A percentile compares a stretch with the other conserved stretches of the same genome.
Conservation (phyloP, 495 filamentous ascomycete species). For the Penicillium coffeae region DNA sequence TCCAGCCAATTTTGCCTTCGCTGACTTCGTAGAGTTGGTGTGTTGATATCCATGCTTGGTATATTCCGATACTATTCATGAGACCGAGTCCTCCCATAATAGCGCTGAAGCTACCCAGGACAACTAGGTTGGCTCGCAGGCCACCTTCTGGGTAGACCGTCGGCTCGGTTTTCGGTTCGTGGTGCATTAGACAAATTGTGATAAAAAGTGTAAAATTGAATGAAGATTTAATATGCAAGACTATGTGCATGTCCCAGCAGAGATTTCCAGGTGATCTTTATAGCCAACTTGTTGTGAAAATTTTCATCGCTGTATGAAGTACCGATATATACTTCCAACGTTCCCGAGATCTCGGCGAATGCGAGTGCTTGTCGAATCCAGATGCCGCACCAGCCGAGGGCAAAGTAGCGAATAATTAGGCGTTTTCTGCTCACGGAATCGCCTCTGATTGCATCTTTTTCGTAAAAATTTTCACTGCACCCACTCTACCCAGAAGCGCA, state of each 20-base stretch:
- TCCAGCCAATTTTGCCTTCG: slow-evolving; percentile 62
- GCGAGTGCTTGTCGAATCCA: no score
- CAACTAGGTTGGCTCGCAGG: slow-evolving; percentile 66
- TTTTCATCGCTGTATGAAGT: not conserved
- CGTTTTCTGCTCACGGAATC: no score
- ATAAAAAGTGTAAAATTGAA: no score
- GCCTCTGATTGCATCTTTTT: no score
- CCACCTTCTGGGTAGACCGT: slow-evolving; percentile 67
- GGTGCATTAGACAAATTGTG: no score
- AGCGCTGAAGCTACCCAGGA: slow-evolving; percentile 69
- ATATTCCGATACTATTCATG: slow-evolving; percentile 70
- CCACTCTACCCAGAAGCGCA: not conserved
- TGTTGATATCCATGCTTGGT: slow-evolving; percentile 65
- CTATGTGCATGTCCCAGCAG: not conserved
- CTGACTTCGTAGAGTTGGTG: slow-evolving; percentile 58
- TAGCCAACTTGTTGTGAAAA: not conserved
- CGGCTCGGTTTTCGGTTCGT: slow-evolving; percentile 11
- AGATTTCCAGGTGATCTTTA: not conserved
- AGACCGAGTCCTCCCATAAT: slow-evolving; percentile 67
- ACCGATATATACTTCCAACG: not conserved
- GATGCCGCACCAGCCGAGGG: not conserved
- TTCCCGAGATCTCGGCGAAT: not conserved
- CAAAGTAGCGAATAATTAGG: not conserved
- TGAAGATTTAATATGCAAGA: not conserved
- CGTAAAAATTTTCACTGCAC: not conserved